phyloP scores from a whole-genome alignment of 768 basidiomycete genomes.

The Thelephora ganbajun region DNA sequence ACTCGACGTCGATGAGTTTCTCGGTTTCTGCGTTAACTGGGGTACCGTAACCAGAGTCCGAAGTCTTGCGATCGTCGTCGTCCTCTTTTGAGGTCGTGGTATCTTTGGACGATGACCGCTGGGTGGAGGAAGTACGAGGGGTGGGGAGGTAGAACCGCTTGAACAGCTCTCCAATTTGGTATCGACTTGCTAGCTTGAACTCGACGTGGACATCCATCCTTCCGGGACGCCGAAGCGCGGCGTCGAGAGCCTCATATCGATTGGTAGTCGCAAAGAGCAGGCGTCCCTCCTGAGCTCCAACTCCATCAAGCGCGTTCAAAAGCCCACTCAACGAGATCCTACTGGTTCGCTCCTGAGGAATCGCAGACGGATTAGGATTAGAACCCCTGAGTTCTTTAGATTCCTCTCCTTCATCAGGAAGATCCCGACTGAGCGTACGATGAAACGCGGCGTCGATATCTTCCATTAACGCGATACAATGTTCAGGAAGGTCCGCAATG shows the following conservation, averaged over 20 bases:
- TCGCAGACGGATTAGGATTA: constrained; percentile 12
- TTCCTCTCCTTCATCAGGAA: constrained; percentile 5
- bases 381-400: constrained; percentile 6
- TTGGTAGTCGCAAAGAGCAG: constrained; percentile 73
- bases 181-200: constrained; percentile 59
- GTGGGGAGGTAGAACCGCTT: constrained; percentile 50
- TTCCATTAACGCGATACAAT: constrained; percentile 70
- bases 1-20: constrained; percentile 3
- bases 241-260: constrained; percentile 53
- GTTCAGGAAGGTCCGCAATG: constrained; percentile 47
- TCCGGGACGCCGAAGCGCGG: constrained; percentile 64
- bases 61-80: constrained; percentile 8
- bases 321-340: constrained; percentile 60
- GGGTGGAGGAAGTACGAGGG: constrained; percentile 9
- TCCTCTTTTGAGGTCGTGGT: constrained; percentile 13
- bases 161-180: constrained; percentile 55
- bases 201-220: constrained; percentile 72
- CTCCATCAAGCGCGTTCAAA: constrained; percentile 65
- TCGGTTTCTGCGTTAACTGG: constrained; percentile 3
- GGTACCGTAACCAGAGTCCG: constrained; percentile 8
- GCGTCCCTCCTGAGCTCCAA: constrained; percentile 72
- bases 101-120: background rate
- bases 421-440: constrained; percentile 25
- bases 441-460: constrained; percentile 73
- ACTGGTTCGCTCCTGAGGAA: constrained; percentile 15